Evolutionary conservation across 1,139 yeast genomes (phyloP).

Genomic region (Pneumocystis canis): DNA sequence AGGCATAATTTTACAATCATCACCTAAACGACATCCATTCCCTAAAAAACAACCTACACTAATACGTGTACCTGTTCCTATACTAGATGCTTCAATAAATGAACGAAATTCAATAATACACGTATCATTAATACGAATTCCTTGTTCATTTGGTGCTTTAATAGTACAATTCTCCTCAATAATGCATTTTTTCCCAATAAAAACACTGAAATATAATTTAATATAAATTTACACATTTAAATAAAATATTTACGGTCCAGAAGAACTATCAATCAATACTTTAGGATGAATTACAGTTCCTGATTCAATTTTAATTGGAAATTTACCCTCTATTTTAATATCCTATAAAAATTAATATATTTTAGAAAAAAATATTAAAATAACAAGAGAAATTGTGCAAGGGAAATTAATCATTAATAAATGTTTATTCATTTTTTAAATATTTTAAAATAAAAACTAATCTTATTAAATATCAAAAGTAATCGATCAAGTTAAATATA

Average conservation of each 20-base stretch:
- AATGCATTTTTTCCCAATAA: background rate
- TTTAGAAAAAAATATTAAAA: background rate
- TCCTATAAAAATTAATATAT: background rate
- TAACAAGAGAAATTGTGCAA: background rate
- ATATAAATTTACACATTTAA: background rate
- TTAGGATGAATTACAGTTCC: background rate
- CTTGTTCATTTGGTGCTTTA: background rate
- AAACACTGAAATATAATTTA: background rate
- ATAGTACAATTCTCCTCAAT: background rate
- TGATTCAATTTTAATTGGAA: background rate
- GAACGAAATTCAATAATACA: background rate
- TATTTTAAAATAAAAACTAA: background rate
- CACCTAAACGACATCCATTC: background rate
- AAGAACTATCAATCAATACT: background rate
- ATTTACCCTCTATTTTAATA: background rate
- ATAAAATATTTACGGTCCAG: background rate
- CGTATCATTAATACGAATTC: background rate
- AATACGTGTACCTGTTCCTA: background rate
- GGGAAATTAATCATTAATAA: background rate
- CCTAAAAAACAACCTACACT: background rate
- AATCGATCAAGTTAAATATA: no score
- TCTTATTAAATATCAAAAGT: no score
- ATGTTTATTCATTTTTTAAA: background rate
- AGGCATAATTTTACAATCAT: background rate
- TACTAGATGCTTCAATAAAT: background rate